Percentiles rank a stretch among this genome's conserved stretches.
Conservation (phyloP, 805 yeast genomes). For the Schwanniomyces occidentalis region DNA sequence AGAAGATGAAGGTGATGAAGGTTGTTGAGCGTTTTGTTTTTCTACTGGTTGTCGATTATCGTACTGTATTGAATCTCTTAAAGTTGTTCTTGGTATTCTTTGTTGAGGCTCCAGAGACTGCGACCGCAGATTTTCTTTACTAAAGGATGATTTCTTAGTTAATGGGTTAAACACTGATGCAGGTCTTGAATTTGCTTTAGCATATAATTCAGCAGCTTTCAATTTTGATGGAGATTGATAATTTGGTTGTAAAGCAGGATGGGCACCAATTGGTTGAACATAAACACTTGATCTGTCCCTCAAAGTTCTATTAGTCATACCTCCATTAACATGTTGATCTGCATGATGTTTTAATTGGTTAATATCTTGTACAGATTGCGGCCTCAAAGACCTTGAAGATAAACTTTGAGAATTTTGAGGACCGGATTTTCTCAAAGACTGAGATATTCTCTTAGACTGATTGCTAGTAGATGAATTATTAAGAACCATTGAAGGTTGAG, state of each 20-base stretch:
- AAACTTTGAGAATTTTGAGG: constrained; percentile 11
- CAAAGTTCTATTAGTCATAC: constrained; percentile 33
- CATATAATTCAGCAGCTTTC: constrained; percentile 55
- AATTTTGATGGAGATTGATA: constrained; percentile 40
- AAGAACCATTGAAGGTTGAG: constrained; percentile 8
- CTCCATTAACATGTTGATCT: constrained; percentile 3
- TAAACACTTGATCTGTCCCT: constrained; percentile 22
- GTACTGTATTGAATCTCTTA: not conserved
- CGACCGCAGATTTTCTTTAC: constrained; percentile 39
- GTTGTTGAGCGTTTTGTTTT: not conserved
- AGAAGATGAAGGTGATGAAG: constrained; percentile 1
- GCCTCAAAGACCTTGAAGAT: constrained; percentile 33
- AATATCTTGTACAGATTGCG: constrained; percentile 25
- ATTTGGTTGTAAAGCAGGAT: constrained; percentile 40
- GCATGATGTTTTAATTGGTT: constrained; percentile 2
- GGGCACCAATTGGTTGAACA: constrained; percentile 37
- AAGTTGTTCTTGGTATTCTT: constrained; percentile 1
- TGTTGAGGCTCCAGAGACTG: constrained; percentile 1
- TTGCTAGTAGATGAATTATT: constrained; percentile 5
- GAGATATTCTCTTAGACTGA: constrained; percentile 15
- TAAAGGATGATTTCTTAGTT: constrained; percentile 56
- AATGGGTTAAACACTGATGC: constrained; percentile 39
- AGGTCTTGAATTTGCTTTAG: constrained; percentile 49
- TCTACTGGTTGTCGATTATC: not conserved
- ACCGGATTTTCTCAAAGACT: constrained; percentile 28